These are phyloP conservation scores for Sarcocystis neurona DNA, from an alignment of 169 alveolate genomes.

Conservation along the genomic window DNA sequence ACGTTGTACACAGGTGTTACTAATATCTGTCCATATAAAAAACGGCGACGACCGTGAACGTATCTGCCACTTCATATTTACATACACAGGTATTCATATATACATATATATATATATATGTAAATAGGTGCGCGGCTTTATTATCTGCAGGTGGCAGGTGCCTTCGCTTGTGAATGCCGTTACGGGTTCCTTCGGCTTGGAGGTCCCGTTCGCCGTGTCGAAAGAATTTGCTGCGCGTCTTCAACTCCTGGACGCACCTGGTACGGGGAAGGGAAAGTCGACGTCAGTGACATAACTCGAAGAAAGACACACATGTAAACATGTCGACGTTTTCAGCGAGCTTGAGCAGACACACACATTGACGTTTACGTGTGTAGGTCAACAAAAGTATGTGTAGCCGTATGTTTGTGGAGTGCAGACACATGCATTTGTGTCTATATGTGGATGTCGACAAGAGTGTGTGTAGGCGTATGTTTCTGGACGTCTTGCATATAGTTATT, in stretches of 20 bases:
- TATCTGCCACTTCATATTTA: too few species aligned
- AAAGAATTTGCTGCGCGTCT: conserved; percentile 63
- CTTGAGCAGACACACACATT: neutral
- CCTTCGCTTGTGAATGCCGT: conserved; percentile 58
- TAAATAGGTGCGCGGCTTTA: neutral
- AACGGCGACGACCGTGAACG: too few species aligned
- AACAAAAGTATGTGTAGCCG: neutral
- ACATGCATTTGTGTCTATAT: neutral
- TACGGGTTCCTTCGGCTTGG: conserved; percentile 48
- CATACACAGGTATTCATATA: too few species aligned
- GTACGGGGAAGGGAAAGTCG: neutral
- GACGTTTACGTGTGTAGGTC: neutral
- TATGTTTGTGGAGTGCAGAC: neutral
- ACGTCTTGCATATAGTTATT: too few species aligned
- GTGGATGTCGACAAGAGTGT: neutral
- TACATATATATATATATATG: neutral
- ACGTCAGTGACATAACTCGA: neutral
- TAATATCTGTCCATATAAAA: too few species aligned
- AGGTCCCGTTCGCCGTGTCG: conserved; percentile 59
- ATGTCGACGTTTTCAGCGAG: neutral
- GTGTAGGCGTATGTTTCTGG: too few species aligned
- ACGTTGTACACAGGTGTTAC: too few species aligned
- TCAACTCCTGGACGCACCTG: conserved; percentile 59
- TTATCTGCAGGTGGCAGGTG: conserved; percentile 62
- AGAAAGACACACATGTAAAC: too few species aligned